A percentile compares a stretch with the other conserved stretches of the same genome.
phyloP scores from a whole-genome alignment of 106 monocot genomes.

The Xerophyta viscosa region DNA sequence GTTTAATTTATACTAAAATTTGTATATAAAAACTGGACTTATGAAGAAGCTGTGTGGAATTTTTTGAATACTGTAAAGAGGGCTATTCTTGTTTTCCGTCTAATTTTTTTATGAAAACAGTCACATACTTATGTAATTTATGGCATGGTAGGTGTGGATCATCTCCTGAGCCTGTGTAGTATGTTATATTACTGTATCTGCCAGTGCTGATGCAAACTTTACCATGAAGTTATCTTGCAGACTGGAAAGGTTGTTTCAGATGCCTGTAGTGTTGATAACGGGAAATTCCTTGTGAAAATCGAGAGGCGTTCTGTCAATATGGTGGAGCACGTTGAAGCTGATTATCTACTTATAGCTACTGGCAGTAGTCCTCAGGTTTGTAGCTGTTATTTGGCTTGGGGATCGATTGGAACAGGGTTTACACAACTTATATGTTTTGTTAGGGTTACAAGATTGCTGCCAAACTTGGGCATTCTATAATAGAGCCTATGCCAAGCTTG shows the following conservation, averaged over 20 bases:
- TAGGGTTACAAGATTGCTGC: constrained; percentile 76
- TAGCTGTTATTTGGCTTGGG: not conserved
- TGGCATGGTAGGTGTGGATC: no score
- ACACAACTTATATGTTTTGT: not conserved
- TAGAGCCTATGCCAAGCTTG: constrained; percentile 86
- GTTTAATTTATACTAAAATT: no score
- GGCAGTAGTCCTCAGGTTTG: constrained; percentile 82
- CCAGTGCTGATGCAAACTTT: no score
- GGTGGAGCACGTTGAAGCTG: constrained; percentile 64
- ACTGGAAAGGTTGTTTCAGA: constrained; percentile 72
- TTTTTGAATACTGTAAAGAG: no score
- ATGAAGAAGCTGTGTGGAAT: no score
- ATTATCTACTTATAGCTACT: constrained; percentile 71
- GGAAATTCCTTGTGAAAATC: constrained; percentile 64
- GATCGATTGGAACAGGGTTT: not conserved
- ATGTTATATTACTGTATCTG: no score
- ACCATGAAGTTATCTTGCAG: constrained; percentile 62
- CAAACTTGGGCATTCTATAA: constrained; percentile 80
- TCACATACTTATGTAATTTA: no score
- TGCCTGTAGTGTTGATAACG: constrained; percentile 34
- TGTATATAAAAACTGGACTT: no score
- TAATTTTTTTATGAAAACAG: no score
- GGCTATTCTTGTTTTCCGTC: no score
- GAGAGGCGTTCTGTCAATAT: constrained; percentile 64
- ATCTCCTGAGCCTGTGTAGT: no score